Conservation (phyloP, 768 basidiomycete species). For the Mycena rosella region DNA sequence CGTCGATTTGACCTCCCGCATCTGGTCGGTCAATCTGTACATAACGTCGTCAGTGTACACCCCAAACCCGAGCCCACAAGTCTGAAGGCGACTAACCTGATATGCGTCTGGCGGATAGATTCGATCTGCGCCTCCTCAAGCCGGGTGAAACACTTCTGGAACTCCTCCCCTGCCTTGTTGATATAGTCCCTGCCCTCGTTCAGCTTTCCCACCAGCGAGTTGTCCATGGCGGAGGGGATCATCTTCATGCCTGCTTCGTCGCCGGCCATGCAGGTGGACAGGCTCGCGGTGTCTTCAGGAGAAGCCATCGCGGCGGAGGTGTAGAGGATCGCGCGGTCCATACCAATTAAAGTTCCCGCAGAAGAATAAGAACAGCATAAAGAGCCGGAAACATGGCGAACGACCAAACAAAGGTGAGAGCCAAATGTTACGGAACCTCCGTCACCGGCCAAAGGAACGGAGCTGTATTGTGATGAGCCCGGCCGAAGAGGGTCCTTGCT, state of each 20-base stretch:
- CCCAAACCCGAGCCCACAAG: neutral
- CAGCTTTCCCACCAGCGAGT: constrained; percentile 21
- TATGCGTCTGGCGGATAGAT: constrained; percentile 22
- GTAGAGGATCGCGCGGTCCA: neutral
- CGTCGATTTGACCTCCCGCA: constrained; percentile 19
- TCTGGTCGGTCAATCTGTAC: constrained; percentile 21
- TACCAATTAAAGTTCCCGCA: neutral
- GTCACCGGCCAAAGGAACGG: no score
- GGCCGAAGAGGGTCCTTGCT: neutral
- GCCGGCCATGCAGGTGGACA: constrained; percentile 2
- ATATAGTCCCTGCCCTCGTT: constrained; percentile 21
- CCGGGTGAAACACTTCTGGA: constrained; percentile 24
- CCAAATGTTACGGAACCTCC: constrained; percentile 14
- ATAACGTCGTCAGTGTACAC: neutral
- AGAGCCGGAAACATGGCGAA: constrained; percentile 6
- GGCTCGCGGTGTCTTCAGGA: neutral
- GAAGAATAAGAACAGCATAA: constrained; percentile 5
- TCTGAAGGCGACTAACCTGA: constrained; percentile 5
- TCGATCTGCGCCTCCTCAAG: constrained; percentile 20
- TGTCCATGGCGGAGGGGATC: constrained; percentile 12
- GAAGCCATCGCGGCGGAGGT: constrained; percentile 22
- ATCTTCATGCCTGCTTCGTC: neutral
- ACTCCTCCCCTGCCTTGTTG: constrained; percentile 28
- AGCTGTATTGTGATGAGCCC: constrained; percentile 1
- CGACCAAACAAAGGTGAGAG: constrained; percentile 11